Evolutionary conservation across 106 monocot species (phyloP), one percentile per base, ranked within the genome.

Genomic region (Dendrobium huoshanense): DNA sequence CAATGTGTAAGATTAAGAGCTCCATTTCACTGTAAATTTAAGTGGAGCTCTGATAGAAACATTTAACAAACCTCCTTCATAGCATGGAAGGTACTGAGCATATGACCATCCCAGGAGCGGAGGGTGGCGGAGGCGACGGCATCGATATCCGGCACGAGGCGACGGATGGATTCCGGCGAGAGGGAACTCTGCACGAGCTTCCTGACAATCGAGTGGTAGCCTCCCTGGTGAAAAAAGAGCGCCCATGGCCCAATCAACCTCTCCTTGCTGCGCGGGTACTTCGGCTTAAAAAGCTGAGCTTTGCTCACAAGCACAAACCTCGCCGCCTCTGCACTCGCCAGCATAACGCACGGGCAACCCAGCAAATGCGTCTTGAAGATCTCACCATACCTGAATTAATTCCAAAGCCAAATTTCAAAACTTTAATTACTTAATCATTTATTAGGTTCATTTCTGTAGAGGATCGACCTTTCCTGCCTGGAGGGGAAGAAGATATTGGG

Each of bases 261-360:
- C 78, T 95, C 94, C 81, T 95, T 95, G 90, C 92, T 95, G 79
- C 42, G 75, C 9, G 94, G 94, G 77, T 90, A 95, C 45, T 92
- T 95, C 11, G 92, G 87, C 79, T 84, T 90, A 82, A 95, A 95
- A 3, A 92, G 86, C 40, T 87, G 80, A 0, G 90, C 86, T 22
- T 87, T 88, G 42, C 72, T 85, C 78, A 88, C 89, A 59, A 95
- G 81, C 67, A 95, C 94, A 58, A 92, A 90, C 82, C 85, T 76
- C 25, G 90, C 89, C 9, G 94, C 92, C 87, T 95, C 92, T 24
- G 92, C 88, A 78, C 88, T 88, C 20, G 90, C 85, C 94, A 92
- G 79, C 92, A 95, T 95, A 75, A 95, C 88, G 77, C 94, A 90
- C 0, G 88, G 88, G 80, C 87, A 92, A 2, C 91, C 94, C 31